phyloP scores from a whole-genome alignment of 108 stramenopile species.

The Nitzschia sp. region DNA sequence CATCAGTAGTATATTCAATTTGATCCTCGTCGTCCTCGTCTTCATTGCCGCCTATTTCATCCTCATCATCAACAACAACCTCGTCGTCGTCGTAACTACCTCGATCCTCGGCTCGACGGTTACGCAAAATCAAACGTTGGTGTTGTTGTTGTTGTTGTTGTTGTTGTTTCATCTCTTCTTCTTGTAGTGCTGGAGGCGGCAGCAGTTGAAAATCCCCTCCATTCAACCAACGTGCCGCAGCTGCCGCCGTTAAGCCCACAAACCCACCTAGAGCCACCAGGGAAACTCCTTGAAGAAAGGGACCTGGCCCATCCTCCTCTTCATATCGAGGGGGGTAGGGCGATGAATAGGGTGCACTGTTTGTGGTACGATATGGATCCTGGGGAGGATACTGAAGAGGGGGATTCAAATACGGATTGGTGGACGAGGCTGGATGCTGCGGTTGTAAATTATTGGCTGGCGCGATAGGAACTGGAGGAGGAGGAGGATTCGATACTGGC shows the following conservation, averaged over 20 bases:
- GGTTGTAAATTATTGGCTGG: not conserved
- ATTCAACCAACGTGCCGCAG: conserved; percentile 84
- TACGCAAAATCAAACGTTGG: not conserved
- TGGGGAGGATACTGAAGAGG: not conserved
- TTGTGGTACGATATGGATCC: not conserved
- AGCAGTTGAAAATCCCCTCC: conserved; percentile 81
- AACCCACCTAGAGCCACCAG: conserved; percentile 41
- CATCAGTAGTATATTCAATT: conserved; percentile 24
- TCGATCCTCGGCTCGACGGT: not conserved
- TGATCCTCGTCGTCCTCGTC: conserved; percentile 15
- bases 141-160: conserved; percentile 2
- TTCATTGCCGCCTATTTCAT: conserved; percentile 9
- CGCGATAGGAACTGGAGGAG: not conserved
- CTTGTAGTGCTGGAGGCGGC: conserved; percentile 45
- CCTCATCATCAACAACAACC: conserved; percentile 8
- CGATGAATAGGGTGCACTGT: not conserved
- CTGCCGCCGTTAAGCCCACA: conserved; percentile 54
- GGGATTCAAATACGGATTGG: not conserved
- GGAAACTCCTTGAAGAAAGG: conserved; percentile 25
- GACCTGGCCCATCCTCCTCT: conserved; percentile 18
- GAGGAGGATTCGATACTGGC: not conserved
- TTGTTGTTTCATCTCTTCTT: not conserved
- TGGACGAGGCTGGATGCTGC: not conserved
- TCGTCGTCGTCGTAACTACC: not conserved
- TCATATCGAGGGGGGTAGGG: conserved; percentile 2